Percentiles rank a stretch among this genome's conserved stretches.
phyloP scores from a whole-genome alignment of 1,284 basidiomycete species.

The Cutaneotrichosporon cyanovorans region DNA sequence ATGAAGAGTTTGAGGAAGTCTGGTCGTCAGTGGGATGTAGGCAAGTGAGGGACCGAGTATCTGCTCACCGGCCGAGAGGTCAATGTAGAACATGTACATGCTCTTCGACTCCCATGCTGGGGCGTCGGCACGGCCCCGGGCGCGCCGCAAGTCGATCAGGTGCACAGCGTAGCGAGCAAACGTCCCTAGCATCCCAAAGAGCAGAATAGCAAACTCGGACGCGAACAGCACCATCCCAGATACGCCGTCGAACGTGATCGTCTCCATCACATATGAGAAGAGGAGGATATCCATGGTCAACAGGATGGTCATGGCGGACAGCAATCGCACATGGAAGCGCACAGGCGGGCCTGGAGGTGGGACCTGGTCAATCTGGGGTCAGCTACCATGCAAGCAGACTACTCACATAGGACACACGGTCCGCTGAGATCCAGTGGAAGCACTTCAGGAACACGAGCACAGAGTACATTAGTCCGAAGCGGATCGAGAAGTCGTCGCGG shows the following conservation, averaged over 20 bases:
- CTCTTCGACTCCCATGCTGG: slow-evolving; percentile 96
- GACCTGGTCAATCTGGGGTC: slow-evolving; percentile 84
- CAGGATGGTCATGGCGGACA: slow-evolving; percentile 44
- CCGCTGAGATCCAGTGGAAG: slow-evolving; percentile 93
- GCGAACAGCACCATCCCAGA: slow-evolving; percentile 84
- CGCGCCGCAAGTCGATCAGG: slow-evolving; percentile 69
- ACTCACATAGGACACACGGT: slow-evolving; percentile 89
- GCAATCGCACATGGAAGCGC: slow-evolving; percentile 78
- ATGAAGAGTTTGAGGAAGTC: slow-evolving; percentile 89
- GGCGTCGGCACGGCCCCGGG: slow-evolving; percentile 75
- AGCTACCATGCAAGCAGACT: background rate
- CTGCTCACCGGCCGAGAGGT: slow-evolving; percentile 78
- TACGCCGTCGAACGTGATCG: slow-evolving; percentile 52
- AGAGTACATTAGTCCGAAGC: slow-evolving; percentile 86
- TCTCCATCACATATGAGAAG: slow-evolving; percentile 30
- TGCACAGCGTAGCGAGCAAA: slow-evolving; percentile 81
- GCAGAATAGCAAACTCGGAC: slow-evolving; percentile 87
- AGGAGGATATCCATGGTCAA: slow-evolving; percentile 33
- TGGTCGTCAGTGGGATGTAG: slow-evolving; percentile 35
- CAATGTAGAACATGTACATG: slow-evolving; percentile 93
- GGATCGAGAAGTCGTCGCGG: slow-evolving; percentile 80
- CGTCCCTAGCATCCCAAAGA: slow-evolving; percentile 65
- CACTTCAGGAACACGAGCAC: slow-evolving; percentile 90
- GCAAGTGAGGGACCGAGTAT: too few relatives aligned
- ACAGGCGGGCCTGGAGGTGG: slow-evolving; percentile 73